A percentile compares a stretch with the other conserved stretches of the same genome.
Conservation (phyloP, 768 basidiomycete species). For the Agrocybe pediades region DNA sequence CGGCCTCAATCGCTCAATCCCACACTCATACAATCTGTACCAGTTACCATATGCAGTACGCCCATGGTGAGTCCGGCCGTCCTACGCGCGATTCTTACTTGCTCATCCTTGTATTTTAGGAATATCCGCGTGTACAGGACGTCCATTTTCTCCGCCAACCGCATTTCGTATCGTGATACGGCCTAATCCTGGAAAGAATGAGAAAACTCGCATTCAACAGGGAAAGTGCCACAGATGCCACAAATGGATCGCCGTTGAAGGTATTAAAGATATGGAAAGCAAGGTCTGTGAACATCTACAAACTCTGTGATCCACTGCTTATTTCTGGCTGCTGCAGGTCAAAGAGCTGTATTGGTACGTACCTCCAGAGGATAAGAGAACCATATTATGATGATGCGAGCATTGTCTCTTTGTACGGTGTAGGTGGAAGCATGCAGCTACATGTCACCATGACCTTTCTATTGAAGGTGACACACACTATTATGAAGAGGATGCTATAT, state of each 20-base stretch:
- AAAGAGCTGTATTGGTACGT: slow-evolving; percentile 77
- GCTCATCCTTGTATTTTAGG: slow-evolving; percentile 39
- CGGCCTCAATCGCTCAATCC: too few relatives aligned
- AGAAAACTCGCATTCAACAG: slow-evolving; percentile 59
- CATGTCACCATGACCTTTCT: slow-evolving; percentile 65
- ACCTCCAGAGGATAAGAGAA: too few relatives aligned
- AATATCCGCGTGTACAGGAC: slow-evolving; percentile 66
- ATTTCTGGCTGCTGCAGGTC: slow-evolving; percentile 41
- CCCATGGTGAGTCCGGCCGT: slow-evolving; percentile 53
- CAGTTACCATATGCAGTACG: slow-evolving; percentile 85
- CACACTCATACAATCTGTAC: not conserved
- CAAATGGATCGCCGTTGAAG: slow-evolving; percentile 73
- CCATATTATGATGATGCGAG: too few relatives aligned
- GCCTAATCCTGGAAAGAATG: slow-evolving; percentile 53
- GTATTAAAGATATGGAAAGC: slow-evolving; percentile 70
- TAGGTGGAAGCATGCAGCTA: slow-evolving; percentile 85
- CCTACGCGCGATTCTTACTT: slow-evolving; percentile 3
- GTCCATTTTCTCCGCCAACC: slow-evolving; percentile 78
- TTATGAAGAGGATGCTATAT: slow-evolving; percentile 56
- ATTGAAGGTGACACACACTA: slow-evolving; percentile 59
- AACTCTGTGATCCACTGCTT: not conserved
- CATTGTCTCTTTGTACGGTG: not conserved
- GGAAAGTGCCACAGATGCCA: slow-evolving; percentile 80
- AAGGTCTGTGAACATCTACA: slow-evolving; percentile 49
- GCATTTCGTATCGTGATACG: slow-evolving; percentile 55